Conservation (phyloP, 164 flowering plant genomes). For the Umbellularia californica region DNA sequence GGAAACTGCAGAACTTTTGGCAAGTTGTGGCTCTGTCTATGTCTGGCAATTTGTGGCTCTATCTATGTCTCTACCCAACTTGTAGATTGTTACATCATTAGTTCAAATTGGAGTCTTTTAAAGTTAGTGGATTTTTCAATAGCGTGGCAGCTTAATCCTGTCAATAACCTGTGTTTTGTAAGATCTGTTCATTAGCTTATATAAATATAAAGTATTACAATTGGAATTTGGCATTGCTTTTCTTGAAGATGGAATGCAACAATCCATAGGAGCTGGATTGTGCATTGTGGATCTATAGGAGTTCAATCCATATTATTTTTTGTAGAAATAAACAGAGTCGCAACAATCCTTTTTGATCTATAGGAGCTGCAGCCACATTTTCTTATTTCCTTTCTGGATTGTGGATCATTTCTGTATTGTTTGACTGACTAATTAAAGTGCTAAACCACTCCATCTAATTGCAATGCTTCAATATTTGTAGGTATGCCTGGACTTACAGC, state of each 20-base stretch:
- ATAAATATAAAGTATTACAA: no score
- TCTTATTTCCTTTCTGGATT: not conserved
- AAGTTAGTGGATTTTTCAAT: not conserved
- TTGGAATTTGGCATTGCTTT: no score
- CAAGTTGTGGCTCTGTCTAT: not conserved
- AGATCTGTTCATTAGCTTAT: not conserved
- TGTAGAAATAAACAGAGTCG: no score
- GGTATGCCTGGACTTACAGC: constrained; percentile 11
- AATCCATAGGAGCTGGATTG: no score
- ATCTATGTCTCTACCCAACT: not conserved
- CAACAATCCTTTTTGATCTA: not conserved
- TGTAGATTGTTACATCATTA: not conserved
- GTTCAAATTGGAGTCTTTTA: not conserved
- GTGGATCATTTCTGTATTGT: not conserved
- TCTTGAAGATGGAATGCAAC: not conserved
- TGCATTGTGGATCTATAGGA: no score
- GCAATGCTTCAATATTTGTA: not conserved
- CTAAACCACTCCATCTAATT: not conserved
- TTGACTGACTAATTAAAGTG: not conserved
- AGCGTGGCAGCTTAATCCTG: not conserved
- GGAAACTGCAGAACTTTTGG: not conserved
- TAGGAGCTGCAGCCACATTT: not conserved
- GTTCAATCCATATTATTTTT: no score
- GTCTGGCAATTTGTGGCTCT: not conserved
- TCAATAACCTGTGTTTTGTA: not conserved